phyloP scores from a whole-genome alignment of 2,329 filamentous ascomycete species.

The Clonostachys rosea region DNA sequence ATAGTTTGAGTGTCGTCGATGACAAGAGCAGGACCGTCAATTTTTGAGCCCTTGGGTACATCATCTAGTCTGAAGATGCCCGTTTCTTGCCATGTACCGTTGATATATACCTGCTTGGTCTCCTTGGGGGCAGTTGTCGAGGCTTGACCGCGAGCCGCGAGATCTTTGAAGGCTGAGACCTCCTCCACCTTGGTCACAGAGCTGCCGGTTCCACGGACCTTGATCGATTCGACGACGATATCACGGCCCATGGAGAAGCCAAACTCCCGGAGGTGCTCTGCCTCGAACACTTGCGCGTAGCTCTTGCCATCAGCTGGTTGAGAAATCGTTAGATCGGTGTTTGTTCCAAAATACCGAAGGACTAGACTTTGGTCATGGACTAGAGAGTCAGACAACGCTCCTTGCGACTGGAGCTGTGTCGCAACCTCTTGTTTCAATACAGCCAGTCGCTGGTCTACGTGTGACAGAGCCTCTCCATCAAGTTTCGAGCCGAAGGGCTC shows the following conservation, averaged over 20 bases:
- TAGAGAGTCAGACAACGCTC: slow-evolving; percentile 9
- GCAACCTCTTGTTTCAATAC: neutral
- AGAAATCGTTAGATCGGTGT: slow-evolving; percentile 41
- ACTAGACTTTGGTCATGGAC: slow-evolving; percentile 35
- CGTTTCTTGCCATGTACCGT: neutral
- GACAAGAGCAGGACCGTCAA: slow-evolving; percentile 22
- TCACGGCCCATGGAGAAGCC: slow-evolving; percentile 27
- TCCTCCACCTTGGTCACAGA: neutral
- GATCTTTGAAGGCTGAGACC: too few relatives aligned
- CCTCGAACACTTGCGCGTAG: slow-evolving; percentile 15
- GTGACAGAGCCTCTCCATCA: too few relatives aligned
- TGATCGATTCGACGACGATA: slow-evolving; percentile 31
- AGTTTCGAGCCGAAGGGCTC: neutral
- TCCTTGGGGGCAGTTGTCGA: too few relatives aligned
- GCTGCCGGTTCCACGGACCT: slow-evolving; percentile 19
- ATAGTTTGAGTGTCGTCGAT: slow-evolving; percentile 23
- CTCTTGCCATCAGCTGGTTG: slow-evolving; percentile 10
- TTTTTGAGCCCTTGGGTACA: neutral
- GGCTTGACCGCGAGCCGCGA: too few relatives aligned
- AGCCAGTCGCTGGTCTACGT: too few relatives aligned
- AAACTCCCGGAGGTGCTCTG: slow-evolving; percentile 30
- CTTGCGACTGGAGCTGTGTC: neutral
- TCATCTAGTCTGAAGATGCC: slow-evolving; percentile 2
- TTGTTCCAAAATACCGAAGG: slow-evolving; percentile 43
- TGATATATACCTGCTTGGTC: neutral